Conservation (phyloP, 1,284 basidiomycete genomes). For the Malassezia yamatoensis region DNA sequence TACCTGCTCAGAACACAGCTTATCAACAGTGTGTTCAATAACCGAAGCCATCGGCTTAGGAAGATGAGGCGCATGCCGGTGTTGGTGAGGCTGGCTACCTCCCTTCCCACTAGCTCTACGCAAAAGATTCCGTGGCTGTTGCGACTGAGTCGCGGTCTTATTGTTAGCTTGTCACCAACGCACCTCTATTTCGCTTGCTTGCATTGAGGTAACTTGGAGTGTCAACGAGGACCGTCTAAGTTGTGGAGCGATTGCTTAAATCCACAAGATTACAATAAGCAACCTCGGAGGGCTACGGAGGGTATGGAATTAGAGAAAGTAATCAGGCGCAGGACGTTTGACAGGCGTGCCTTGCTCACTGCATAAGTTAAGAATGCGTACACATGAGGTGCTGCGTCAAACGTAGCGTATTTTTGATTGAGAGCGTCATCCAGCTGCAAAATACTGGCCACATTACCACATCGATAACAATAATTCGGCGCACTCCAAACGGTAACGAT, state of each 20-base stretch:
- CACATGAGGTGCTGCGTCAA: conserved; percentile 40
- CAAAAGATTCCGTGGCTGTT: too few relatives aligned
- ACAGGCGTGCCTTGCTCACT: conserved; percentile 37
- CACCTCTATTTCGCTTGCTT: background rate
- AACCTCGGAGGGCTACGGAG: background rate
- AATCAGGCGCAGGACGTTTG: conserved; percentile 38
- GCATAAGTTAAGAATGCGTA: conserved; percentile 2
- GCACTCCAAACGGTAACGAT: conserved; percentile 99
- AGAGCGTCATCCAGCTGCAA: conserved; percentile 41
- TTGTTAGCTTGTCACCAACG: too few relatives aligned
- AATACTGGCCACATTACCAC: conserved; percentile 43
- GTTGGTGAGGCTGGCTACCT: background rate
- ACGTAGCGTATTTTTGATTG: conserved; percentile 44
- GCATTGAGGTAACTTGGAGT: background rate
- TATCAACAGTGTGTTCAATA: background rate
- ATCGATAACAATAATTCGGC: conserved; percentile 85
- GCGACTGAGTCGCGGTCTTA: too few relatives aligned
- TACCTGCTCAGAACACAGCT: conserved; percentile 13
- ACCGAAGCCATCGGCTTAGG: background rate
- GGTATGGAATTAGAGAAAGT: conserved; percentile 29
- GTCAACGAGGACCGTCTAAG: too few relatives aligned
- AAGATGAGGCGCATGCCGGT: background rate
- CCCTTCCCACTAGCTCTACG: too few relatives aligned
- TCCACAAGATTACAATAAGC: background rate
- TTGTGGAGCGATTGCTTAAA: background rate